Evolutionary conservation across 2,329 filamentous ascomycete genomes (phyloP).

Genomic region (Fusarium domesticum): DNA sequence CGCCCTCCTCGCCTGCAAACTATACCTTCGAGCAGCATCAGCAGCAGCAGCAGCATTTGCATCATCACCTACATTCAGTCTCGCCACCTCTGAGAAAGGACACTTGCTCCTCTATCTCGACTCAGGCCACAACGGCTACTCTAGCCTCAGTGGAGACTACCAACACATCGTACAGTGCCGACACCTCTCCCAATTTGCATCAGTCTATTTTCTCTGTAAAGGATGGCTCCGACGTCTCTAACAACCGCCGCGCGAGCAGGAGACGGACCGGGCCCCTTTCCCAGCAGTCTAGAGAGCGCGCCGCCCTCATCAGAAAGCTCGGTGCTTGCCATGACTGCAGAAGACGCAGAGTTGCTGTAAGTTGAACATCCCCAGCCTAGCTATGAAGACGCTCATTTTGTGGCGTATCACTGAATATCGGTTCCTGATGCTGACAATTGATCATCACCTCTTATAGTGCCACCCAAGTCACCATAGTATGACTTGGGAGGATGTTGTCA

Average conservation of each 20-base stretch:
- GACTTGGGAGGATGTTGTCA: constrained; percentile 58
- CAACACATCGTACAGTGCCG: constrained; percentile 51
- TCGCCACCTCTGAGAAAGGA: constrained; percentile 44
- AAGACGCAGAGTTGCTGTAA: constrained; percentile 56
- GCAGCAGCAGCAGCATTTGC: constrained; percentile 25
- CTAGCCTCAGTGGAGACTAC: constrained; percentile 46
- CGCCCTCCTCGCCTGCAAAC: constrained; percentile 27
- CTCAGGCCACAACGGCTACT: constrained; percentile 46
- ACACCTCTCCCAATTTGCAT: constrained; percentile 48
- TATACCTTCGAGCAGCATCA: constrained; percentile 30
- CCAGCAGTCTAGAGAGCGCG: constrained; percentile 56
- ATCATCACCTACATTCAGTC: constrained; percentile 29
- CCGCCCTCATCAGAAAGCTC: constrained; percentile 57
- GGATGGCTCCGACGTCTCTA: constrained; percentile 53
- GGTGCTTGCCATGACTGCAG: constrained; percentile 57
- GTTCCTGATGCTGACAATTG: constrained; percentile 16
- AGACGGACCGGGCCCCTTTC: constrained; percentile 59
- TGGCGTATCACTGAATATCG: neutral
- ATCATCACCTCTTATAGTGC: constrained; percentile 41
- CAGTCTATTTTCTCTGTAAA: constrained; percentile 55
- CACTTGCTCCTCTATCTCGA: constrained; percentile 53
- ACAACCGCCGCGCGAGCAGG: constrained; percentile 53
- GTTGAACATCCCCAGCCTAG: constrained; percentile 27
- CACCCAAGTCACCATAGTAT: constrained; percentile 59
- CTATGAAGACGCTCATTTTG: too few species aligned